Evolutionary conservation across 2,329 filamentous ascomycete genomes (phyloP).

Genomic region (Saccharata proteae): DNA sequence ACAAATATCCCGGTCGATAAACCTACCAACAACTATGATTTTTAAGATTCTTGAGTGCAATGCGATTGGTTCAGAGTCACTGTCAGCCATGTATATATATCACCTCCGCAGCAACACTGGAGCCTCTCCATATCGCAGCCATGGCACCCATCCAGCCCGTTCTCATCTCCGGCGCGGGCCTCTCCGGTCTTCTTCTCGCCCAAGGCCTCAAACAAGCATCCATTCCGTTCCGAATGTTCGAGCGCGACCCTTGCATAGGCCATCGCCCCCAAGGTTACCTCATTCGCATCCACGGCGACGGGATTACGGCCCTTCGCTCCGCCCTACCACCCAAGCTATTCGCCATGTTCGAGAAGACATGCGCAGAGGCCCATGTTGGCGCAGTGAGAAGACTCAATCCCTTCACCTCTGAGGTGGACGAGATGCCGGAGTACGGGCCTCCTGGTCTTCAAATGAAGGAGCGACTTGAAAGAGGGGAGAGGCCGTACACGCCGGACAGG

Average conservation of each 20-base stretch:
- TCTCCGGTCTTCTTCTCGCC: constrained; percentile 21
- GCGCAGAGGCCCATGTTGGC: constrained; percentile 1
- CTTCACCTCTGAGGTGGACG: neutral
- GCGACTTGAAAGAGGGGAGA: neutral
- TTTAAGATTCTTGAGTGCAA: too few species aligned
- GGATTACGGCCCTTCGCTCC: neutral
- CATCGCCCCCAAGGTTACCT: constrained; percentile 53
- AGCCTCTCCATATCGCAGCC: constrained; percentile 1
- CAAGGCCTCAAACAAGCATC: constrained; percentile 17
- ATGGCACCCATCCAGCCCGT: constrained; percentile 25
- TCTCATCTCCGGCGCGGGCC: constrained; percentile 27
- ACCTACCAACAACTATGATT: too few species aligned
- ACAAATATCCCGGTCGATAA: too few species aligned
- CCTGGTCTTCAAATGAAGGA: neutral
- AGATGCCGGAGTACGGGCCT: too few species aligned
- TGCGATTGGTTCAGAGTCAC: too few species aligned
- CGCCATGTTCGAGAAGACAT: neutral
- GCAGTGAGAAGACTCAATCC: too few species aligned
- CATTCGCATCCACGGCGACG: constrained; percentile 27
- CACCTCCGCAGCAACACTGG: too few species aligned
- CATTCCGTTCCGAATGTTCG: constrained; percentile 23
- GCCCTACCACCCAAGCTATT: neutral
- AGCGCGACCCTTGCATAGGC: constrained; percentile 33
- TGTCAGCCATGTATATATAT: too few species aligned
- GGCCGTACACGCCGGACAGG: constrained; percentile 4